These are phyloP conservation scores for Huiozyma sinensis DNA, from an alignment of 805 yeast genomes.

Conservation along the genomic window DNA sequence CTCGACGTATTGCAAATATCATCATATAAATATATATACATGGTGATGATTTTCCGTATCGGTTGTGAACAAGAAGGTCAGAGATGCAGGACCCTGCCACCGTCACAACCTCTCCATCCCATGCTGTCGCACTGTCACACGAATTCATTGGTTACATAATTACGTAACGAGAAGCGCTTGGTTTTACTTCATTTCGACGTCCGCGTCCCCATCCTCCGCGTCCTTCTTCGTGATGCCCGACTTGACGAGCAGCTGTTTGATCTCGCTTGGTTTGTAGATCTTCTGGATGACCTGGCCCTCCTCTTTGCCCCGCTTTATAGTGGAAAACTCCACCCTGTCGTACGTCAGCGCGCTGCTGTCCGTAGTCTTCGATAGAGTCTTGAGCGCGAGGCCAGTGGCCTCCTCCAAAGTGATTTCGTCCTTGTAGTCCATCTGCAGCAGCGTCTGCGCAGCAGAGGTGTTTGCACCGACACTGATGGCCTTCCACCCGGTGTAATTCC, in stretches of 20 bases:
- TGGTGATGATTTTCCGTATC: too few species aligned
- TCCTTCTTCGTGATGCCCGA: constrained; percentile 57
- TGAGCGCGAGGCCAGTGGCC: constrained; percentile 80
- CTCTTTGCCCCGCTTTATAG: constrained; percentile 41
- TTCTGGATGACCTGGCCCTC: constrained; percentile 54
- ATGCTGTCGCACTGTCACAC: too few species aligned
- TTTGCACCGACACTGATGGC: constrained; percentile 96
- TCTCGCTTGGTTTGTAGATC: constrained; percentile 72
- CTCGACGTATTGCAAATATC: too few species aligned
- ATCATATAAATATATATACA: too few species aligned
- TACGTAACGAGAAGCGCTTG: too few species aligned
- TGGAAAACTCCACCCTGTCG: constrained; percentile 89
- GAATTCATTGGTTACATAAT: too few species aligned
- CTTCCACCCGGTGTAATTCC: constrained; percentile 97
- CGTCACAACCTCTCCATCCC: not conserved
- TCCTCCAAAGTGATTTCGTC: constrained; percentile 63
- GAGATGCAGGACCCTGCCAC: too few species aligned
- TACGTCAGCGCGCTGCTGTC: constrained; percentile 77
- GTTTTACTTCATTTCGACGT: too few species aligned
- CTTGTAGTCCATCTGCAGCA: constrained; percentile 89
- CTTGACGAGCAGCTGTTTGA: constrained; percentile 61
- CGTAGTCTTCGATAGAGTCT: constrained; percentile 88
- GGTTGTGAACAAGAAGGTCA: too few species aligned
- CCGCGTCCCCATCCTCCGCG: constrained; percentile 31
- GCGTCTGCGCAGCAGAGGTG: constrained; percentile 90